A percentile compares a stretch with the other conserved stretches of the same genome.
These are phyloP conservation scores for Citrus australasica DNA, from an alignment of 345 rosid genomes.

Conservation along the genomic window DNA sequence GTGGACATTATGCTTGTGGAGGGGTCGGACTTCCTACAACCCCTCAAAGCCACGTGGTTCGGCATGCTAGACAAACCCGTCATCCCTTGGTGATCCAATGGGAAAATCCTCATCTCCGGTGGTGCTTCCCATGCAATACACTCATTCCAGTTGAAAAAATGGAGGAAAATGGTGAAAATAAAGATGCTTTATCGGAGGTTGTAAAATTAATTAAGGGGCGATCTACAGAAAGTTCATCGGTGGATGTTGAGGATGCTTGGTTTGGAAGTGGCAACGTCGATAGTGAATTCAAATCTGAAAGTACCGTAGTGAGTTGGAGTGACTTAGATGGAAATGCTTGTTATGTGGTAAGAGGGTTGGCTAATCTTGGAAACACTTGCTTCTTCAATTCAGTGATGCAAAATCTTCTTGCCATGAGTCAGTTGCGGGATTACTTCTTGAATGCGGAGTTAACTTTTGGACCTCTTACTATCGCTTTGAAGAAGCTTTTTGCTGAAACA, in stretches of 20 bases:
- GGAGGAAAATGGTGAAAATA: conserved; percentile 56
- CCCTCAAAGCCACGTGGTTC: conserved; percentile 67
- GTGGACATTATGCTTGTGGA: conserved; percentile 88
- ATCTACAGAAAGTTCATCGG: conserved; percentile 28
- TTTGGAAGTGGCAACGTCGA: conserved; percentile 58
- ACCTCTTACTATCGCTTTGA: conserved; percentile 62
- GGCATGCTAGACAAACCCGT: conserved; percentile 59
- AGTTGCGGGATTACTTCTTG: conserved; percentile 51
- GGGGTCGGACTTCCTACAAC: conserved; percentile 86
- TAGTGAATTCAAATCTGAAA: conserved; percentile 41
- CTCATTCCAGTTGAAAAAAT: conserved; percentile 65
- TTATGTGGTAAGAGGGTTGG: conserved; percentile 71
- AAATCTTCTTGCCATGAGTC: conserved; percentile 73
- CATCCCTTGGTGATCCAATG: conserved; percentile 77
- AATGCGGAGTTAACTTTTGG: conserved; percentile 50
- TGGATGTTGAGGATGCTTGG: conserved; percentile 56
- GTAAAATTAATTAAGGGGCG: conserved; percentile 61
- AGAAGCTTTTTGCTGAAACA: conserved; percentile 69
- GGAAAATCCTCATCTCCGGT: conserved; percentile 75
- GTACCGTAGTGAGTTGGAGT: conserved; percentile 21
- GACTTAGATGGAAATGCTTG: conserved; percentile 44
- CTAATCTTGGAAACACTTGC: conserved; percentile 95
- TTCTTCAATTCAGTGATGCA: conserved; percentile 95
- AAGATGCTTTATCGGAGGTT: conserved; percentile 47
- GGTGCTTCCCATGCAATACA: conserved; percentile 78